A percentile compares a stretch with the other conserved stretches of the same genome.
These are phyloP conservation scores for Lactarius sp. DNA, from an alignment of 768 basidiomycete genomes.

Conservation along the genomic window DNA sequence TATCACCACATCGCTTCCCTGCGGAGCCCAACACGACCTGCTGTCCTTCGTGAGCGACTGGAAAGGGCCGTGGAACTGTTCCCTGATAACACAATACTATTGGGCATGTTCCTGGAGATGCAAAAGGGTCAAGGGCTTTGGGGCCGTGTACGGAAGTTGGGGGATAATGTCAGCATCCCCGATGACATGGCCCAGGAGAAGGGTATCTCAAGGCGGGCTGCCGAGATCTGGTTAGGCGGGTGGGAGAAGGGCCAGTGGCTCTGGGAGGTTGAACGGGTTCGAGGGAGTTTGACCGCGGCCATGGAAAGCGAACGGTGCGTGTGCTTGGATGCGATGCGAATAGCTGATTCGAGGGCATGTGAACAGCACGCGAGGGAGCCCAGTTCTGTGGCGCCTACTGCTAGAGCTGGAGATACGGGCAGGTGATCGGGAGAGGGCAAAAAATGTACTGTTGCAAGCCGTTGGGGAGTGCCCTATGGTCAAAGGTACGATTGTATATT, in stretches of 20 bases:
- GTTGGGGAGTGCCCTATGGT: slow-evolving; percentile 67
- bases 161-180: slow-evolving; percentile 41
- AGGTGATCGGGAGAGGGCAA: slow-evolving; percentile 55
- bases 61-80: slow-evolving; percentile 51
- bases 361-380: slow-evolving; percentile 58
- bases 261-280: slow-evolving; percentile 63
- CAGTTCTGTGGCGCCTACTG: slow-evolving; percentile 66
- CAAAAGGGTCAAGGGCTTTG: slow-evolving; percentile 76
- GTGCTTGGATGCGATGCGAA: not conserved
- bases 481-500: slow-evolving; percentile 49
- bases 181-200: slow-evolving; percentile 43
- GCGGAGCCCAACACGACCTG: slow-evolving; percentile 53
- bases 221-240: slow-evolving; percentile 75
- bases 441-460: slow-evolving; percentile 68
- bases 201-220: slow-evolving; percentile 50
- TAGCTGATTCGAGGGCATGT: slow-evolving; percentile 3
- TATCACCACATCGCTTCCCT: slow-evolving; percentile 54
- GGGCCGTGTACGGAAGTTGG: slow-evolving; percentile 58
- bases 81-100: slow-evolving; percentile 63
- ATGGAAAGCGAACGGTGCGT: slow-evolving; percentile 64
- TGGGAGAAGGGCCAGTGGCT: slow-evolving; percentile 75
- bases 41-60: slow-evolving; percentile 52
- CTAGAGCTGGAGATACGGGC: slow-evolving; percentile 72
- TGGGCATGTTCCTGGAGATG: slow-evolving; percentile 71
- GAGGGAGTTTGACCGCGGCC: slow-evolving; percentile 57